phyloP scores from a whole-genome alignment of 768 basidiomycete species.

The Kwoniella dejecticola region DNA sequence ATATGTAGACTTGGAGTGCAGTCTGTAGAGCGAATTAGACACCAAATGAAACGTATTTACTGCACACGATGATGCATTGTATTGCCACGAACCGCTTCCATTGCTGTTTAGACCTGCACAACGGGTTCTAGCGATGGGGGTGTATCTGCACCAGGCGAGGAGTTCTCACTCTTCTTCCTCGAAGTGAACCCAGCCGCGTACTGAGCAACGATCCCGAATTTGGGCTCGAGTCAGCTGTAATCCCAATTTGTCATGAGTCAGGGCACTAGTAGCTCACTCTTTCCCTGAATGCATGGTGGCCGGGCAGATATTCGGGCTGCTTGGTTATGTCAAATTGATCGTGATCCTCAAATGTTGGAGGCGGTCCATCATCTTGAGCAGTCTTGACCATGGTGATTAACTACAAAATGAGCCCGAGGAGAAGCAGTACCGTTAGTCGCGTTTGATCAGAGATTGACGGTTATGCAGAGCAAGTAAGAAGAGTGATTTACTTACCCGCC shows the following conservation, averaged over 20 bases:
- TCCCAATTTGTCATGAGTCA: not conserved
- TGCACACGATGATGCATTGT: too few species aligned
- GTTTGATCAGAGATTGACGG: not conserved
- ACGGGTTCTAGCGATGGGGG: constrained; percentile 4
- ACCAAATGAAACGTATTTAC: too few species aligned
- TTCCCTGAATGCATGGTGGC: constrained; percentile 83
- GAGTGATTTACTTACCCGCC: constrained; percentile 75
- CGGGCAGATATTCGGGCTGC: constrained; percentile 61
- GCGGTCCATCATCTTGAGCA: constrained; percentile 36
- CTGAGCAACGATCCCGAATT: not conserved
- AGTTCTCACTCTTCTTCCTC: constrained; percentile 4
- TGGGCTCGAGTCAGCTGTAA: not conserved
- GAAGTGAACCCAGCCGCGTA: constrained; percentile 14
- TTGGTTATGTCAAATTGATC: constrained; percentile 52
- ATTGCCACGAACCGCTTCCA: not conserved
- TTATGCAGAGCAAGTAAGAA: not conserved
- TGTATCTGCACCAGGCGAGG: not conserved
- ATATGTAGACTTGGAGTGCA: too few species aligned
- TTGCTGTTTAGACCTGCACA: not conserved
- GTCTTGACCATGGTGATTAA: constrained; percentile 85
- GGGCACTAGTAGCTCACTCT: constrained; percentile 57
- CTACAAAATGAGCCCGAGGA: constrained; percentile 57
- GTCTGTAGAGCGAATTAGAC: too few species aligned
- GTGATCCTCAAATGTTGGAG: constrained; percentile 38
- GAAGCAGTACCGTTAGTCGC: not conserved